Evolutionary conservation across 495 filamentous ascomycete genomes (phyloP).

Genomic region (Evernia prunastri): DNA sequence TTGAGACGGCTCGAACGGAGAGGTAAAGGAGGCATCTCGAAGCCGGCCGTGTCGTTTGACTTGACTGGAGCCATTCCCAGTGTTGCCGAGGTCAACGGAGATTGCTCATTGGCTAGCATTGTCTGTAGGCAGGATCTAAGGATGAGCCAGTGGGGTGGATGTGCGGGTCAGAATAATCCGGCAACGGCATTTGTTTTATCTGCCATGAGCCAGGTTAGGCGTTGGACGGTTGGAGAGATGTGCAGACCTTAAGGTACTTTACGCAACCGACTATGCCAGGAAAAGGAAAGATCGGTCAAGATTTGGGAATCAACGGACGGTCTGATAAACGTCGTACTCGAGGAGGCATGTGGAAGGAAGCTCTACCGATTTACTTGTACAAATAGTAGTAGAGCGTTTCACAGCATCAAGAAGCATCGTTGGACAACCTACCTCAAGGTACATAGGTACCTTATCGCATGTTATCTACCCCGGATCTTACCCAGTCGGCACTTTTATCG

Average conservation of each 20-base stretch:
- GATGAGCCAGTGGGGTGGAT: neutral
- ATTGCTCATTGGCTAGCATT: neutral
- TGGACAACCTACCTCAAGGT: no score
- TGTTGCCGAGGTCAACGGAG: neutral
- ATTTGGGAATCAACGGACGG: neutral
- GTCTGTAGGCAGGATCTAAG: neutral
- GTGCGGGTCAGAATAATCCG: neutral
- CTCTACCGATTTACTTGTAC: no score
- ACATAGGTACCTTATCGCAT: no score
- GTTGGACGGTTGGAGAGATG: no score
- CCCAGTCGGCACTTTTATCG: neutral
- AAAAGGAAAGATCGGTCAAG: neutral
- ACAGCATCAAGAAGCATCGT: no score
- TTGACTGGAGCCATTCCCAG: neutral
- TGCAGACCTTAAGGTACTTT: no score
- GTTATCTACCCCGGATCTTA: neutral
- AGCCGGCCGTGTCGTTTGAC: neutral
- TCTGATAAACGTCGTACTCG: neutral
- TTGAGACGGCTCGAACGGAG: neutral
- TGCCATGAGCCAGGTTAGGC: neutral
- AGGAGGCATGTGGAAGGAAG: no score
- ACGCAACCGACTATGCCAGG: neutral
- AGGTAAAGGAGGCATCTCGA: neutral
- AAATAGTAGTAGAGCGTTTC: no score
- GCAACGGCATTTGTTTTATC: neutral